Evolutionary conservation across 768 basidiomycete species (phyloP), one percentile per base, ranked within the genome.

Genomic region (Paxillus involutus): DNA sequence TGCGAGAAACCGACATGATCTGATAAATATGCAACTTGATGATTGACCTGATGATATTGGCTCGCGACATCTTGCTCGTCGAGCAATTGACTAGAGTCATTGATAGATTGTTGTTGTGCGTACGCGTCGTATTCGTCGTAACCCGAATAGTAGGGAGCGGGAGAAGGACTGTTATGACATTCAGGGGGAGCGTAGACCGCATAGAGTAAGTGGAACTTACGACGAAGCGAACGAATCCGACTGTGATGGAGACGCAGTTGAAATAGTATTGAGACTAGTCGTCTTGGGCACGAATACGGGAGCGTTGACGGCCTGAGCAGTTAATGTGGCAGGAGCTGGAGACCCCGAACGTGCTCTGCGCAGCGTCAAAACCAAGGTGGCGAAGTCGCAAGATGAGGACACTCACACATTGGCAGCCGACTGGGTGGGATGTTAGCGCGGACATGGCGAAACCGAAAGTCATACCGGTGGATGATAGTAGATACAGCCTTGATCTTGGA

Each of bases 271-370:
- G 13, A 89, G 88, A 26, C 70, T 59, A 53, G 65, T 73, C 67
- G 65, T 73, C 67, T 89, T 91, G 17, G 91, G 91, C 19, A 94
- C 83, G 57, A 94, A 94, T 41, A 93, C 83, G 35, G 91, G 89
- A 1, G 91, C 91, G 66, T 92, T 89, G 50, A 91, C 80, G 3
- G 88, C 88, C 58, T 88, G 81, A 42, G 86, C 78, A 3, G 82
- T 78, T 70, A 78, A 64, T 13, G 76, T 57, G 10, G 69, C 63
- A 47, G 75, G 66, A 39, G 65, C 61, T 30, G 82, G 79, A 17
- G 80, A 78, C 42, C 79, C 77, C n/a, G 77, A 69, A 49, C 63
- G 71, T 49, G 73, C 70, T 59, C 74, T 79, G 49, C 19, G 36
- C 30, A 50, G 12, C 59, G 42, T 63, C 11, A 50, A 32, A 1